Base-by-base conservation (phyloP, 1,139 yeast species). In the Taiozyma sp. region DNA sequence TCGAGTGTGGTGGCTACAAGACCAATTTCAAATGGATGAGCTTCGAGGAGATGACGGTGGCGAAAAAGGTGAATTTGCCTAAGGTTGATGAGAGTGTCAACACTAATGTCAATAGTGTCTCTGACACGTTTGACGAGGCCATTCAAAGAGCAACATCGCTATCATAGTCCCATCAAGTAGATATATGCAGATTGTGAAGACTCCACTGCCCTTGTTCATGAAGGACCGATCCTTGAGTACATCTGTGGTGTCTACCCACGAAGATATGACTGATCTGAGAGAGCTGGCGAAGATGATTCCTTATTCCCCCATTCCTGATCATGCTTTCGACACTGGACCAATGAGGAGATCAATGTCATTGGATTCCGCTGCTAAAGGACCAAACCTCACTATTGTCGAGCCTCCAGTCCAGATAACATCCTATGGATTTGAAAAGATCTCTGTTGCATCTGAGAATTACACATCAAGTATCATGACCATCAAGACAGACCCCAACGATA, bases 381-480 rank as follows among this genome's bases (percentile, higher is more conserved):
- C 41, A 16, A 40, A 22, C 16, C 6, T 22, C 2, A 14, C 19
- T 40, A 43, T 47, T n/a, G 14, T 41, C 13, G 21, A 21, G 24
- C n/a, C 44, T 6, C 37, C 35, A n/a, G 4, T 54, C 9, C 41
- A 37, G 24, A 37, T 37, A 24, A 37, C 41, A 19, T 19, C 41
- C 14, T 37, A 37, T 1, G 64, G 61, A 14, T 59, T 59, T 43
- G 60, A 59, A 8, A 50, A 49, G 16, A 70, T 73, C 46, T 62
- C 68, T 35, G 60, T 67, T 22, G 69, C 73, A 1, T 72, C 71
- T 51, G 74, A 71, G 48, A 65, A 74, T 48, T 78, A 79, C 61
- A 81, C 88, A 0, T 80, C 85, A 50, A 76, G 79, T 11, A 80
- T 83, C 47, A 74, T 83, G 77, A 79, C 85, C 2, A 79, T 83